Base-by-base conservation (phyloP, 176 grass and related monocot species). In the Avena atlantica region DNA sequence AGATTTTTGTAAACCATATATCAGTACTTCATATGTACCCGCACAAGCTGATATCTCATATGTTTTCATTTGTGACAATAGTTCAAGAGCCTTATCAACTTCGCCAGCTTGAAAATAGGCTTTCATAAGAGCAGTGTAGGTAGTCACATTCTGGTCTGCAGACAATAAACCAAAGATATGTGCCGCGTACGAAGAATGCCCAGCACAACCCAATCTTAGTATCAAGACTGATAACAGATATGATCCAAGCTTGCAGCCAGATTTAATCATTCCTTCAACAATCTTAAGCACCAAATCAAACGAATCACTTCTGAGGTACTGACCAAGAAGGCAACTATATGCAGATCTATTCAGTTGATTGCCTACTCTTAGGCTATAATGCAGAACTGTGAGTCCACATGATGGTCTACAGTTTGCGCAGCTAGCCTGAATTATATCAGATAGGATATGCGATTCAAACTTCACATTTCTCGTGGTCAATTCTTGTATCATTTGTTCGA, bases 221-320 rank as follows among this genome's bases (percentile, higher is more conserved):
- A 95, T 91, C 62, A 95, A 86, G 42, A 93, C 25, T 72, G 89
- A 91, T 86, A 76, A 48, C 52, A 95, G 82, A 89, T 95, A 95
- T 66, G 87, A 89, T 75, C 94, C 89, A 88, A 95, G 79, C 47
- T 55, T 89, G 66, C 56, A 83, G 58, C 85, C 82, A 88, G 74
- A 74, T 80, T 89, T 91, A 53, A 72, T 81, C 89, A 95, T 88
- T 93, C 60, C 79, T 61, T 91, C 81, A 89, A 91, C 81, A 86
- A 91, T 91, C 68, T 89, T 79, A 53, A 87, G 53, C 15, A 81
- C 87, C 10, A 78, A 71, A 86, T 89, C 61, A 73, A 91, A 91
- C 14, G 78, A 87, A 69, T 53, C 47, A 37, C 76, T 87, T 79
- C 94, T 91, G 45, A 91, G 86, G 81, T 89, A 93, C 17, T 91